Evolutionary conservation across 1,284 basidiomycete genomes (phyloP).

Genomic region (Microbotryomycetes sp.): DNA sequence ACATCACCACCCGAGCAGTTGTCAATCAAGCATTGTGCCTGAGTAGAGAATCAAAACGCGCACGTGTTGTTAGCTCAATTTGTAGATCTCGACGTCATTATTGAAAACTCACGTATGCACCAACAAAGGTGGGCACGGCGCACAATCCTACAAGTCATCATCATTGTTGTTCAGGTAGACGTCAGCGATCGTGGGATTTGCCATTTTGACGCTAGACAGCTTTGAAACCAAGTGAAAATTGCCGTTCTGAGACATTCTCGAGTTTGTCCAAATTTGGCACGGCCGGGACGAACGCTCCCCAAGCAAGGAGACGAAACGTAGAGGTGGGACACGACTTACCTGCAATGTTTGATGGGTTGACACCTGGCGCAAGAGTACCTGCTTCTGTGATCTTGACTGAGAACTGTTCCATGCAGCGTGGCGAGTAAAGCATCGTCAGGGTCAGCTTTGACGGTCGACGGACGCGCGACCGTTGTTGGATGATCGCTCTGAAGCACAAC

Average conservation of each 20-base stretch:
- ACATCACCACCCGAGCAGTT: conserved; percentile 5
- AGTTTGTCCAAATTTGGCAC: too few relatives aligned
- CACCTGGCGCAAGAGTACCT: conserved; percentile 13
- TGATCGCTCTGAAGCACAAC: background rate
- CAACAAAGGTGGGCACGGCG: conserved; percentile 5
- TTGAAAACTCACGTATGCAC: conserved; percentile 10
- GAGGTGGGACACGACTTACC: conserved; percentile 1
- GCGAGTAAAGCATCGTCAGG: background rate
- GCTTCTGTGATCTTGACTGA: conserved; percentile 20
- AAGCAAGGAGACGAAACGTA: background rate
- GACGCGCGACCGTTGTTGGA: background rate
- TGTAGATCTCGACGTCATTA: too few relatives aligned
- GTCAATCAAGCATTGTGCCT: background rate
- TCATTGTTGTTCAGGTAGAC: too few relatives aligned
- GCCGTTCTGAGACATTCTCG: background rate
- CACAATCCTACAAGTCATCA: conserved; percentile 14
- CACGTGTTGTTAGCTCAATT: too few relatives aligned
- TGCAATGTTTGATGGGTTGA: conserved; percentile 4
- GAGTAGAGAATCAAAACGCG: too few relatives aligned
- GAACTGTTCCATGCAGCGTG: too few relatives aligned
- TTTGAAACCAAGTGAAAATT: background rate
- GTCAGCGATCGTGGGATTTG: too few relatives aligned
- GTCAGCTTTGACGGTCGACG: background rate
- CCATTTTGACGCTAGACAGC: too few relatives aligned
- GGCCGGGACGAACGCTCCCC: too few relatives aligned